Evolutionary conservation across 164 flowering plant species (phyloP).

Genomic region (Piper betle): DNA sequence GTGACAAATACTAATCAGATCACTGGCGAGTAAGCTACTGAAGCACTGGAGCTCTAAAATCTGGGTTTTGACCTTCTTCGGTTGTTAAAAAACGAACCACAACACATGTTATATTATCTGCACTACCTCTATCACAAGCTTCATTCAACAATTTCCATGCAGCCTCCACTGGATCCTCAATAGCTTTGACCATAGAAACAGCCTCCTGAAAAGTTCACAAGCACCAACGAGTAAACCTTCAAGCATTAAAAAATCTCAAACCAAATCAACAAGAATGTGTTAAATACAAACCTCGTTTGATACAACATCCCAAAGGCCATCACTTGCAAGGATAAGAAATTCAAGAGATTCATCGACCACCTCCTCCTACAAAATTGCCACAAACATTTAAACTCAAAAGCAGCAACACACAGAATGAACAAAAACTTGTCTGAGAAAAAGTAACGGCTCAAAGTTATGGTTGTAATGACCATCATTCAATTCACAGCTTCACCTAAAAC

Average conservation of each 20-base stretch:
- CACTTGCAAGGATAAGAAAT: conserved; percentile 94
- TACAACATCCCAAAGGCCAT: conserved; percentile 96
- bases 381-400: not conserved
- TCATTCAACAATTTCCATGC: conserved; percentile 77
- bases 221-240: not conserved
- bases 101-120: conserved; percentile 87
- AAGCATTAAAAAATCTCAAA: not conserved
- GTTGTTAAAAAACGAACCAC: conserved; percentile 74
- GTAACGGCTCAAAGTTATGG: too few relatives aligned
- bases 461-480: too few relatives aligned
- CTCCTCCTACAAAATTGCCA: conserved; percentile 50
- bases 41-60: not conserved
- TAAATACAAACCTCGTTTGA: conserved; percentile 55
- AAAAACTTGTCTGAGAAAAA: not conserved
- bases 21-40: not conserved
- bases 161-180: conserved; percentile 68
- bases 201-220: conserved; percentile 42
- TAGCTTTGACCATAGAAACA: conserved; percentile 63
- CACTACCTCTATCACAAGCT: conserved; percentile 87
- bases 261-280: not conserved
- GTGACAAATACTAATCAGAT: not conserved
- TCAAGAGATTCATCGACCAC: conserved; percentile 76
- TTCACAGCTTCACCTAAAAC: too few relatives aligned
- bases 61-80: conserved; percentile 8
- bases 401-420: not conserved